Conservation (phyloP, 306 rosid species). For the Citrullus mucosospermus region DNA sequence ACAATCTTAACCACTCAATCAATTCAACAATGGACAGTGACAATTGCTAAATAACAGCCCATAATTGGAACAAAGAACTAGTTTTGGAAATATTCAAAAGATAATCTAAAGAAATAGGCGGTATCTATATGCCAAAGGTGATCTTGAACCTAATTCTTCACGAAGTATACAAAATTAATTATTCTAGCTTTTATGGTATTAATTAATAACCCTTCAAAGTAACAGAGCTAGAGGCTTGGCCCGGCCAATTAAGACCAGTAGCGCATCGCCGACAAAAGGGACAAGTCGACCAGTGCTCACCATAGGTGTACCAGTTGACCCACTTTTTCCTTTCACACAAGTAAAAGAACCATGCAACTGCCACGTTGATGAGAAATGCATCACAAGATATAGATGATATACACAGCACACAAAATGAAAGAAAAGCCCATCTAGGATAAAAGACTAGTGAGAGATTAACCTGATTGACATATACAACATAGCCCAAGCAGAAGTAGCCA, state of each 20-base stretch:
- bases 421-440: neutral
- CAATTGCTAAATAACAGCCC: neutral
- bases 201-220: too few species aligned
- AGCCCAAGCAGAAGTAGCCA: constrained; percentile 84
- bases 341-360: neutral
- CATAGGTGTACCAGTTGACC: too few species aligned
- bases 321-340: neutral
- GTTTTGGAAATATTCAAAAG: neutral
- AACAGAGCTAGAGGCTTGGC: too few species aligned
- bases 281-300: too few species aligned
- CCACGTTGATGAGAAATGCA: neutral
- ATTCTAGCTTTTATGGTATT: neutral
- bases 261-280: too few species aligned
- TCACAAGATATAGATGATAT: neutral
- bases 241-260: too few species aligned
- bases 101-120: neutral
- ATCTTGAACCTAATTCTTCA: neutral
- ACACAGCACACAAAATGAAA: neutral
- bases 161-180: neutral
- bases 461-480: constrained; percentile 57
- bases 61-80: neutral
- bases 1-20: neutral
- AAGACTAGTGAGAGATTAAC: constrained; percentile 4
- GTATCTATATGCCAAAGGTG: neutral
- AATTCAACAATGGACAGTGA: neutral